These are phyloP conservation scores for Nicotiana obtusifolia DNA, from an alignment of 257 asterid genomes.

Conservation along the genomic window DNA sequence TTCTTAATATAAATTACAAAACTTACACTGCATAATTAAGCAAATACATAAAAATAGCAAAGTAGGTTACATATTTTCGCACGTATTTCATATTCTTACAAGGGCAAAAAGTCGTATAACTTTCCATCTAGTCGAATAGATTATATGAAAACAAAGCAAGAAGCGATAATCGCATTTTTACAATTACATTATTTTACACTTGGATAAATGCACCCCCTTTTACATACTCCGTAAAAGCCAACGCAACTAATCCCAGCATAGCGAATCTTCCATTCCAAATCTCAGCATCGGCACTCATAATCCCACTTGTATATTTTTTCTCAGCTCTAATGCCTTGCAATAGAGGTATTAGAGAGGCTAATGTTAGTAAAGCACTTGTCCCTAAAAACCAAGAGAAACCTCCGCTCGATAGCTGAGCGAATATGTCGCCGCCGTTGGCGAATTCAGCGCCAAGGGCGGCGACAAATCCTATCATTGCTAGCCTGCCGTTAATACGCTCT, in stretches of 20 bases:
- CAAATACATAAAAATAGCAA: too few relatives aligned
- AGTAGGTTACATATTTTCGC: too few relatives aligned
- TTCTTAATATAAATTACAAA: too few relatives aligned
- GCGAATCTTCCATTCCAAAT: constrained; percentile 83
- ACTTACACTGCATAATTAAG: too few relatives aligned
- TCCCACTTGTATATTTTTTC: constrained; percentile 22
- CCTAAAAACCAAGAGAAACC: constrained; percentile 51
- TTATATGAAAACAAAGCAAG: too few relatives aligned
- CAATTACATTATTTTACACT: not conserved
- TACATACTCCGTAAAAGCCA: constrained; percentile 71
- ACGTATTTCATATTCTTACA: too few relatives aligned
- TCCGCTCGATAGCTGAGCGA: constrained; percentile 48
- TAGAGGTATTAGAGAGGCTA: constrained; percentile 61
- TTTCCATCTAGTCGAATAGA: too few relatives aligned
- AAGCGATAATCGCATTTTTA: too few relatives aligned
- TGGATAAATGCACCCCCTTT: constrained; percentile 60
- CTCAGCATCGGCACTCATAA: constrained; percentile 64
- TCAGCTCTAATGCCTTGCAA: constrained; percentile 49
- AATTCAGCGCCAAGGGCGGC: constrained; percentile 64
- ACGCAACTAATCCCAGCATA: constrained; percentile 68
- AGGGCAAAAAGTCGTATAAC: too few relatives aligned
- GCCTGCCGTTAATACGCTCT: constrained; percentile 72
- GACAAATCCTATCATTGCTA: constrained; percentile 76
- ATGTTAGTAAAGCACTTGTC: constrained; percentile 38
- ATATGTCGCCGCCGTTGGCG: constrained; percentile 48